phyloP scores from a whole-genome alignment of 371 early-diverging fungal genomes.

The Apophysomyces ossiformis region DNA sequence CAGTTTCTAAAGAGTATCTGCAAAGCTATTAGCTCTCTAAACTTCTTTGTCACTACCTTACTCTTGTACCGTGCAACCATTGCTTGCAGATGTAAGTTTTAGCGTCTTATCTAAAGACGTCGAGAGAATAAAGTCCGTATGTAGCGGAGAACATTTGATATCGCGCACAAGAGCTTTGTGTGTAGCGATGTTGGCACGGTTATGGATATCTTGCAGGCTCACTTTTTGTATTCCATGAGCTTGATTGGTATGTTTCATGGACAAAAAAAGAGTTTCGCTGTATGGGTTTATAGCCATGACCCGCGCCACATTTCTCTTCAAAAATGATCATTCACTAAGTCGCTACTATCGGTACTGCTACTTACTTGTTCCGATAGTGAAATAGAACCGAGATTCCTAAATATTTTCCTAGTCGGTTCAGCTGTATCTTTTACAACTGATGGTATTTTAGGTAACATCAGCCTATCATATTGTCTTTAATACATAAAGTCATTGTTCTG shows the following conservation, averaged over 20 bases:
- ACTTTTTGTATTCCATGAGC: constrained; percentile 18
- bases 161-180: constrained; percentile 20
- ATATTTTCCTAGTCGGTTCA: background rate
- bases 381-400: background rate
- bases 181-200: constrained; percentile 13
- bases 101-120: constrained; percentile 8
- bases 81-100: constrained; percentile 10
- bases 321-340: background rate
- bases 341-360: background rate
- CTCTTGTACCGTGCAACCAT: constrained; percentile 1
- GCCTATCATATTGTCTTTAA: background rate
- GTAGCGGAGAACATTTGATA: constrained; percentile 6
- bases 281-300: constrained; percentile 1
- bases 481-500: background rate
- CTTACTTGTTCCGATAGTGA: background rate
- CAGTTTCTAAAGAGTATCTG: constrained; percentile 23
- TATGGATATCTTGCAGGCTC: constrained; percentile 19
- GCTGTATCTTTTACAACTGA: background rate
- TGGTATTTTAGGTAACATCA: background rate
- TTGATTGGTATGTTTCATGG: background rate
- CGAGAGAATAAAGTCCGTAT: background rate
- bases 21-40: background rate
- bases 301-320: background rate
- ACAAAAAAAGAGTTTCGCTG: background rate
- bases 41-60: background rate